Base-by-base conservation (phyloP, 2,329 filamentous ascomycete genomes). In the Xylariaceae sp. region DNA sequence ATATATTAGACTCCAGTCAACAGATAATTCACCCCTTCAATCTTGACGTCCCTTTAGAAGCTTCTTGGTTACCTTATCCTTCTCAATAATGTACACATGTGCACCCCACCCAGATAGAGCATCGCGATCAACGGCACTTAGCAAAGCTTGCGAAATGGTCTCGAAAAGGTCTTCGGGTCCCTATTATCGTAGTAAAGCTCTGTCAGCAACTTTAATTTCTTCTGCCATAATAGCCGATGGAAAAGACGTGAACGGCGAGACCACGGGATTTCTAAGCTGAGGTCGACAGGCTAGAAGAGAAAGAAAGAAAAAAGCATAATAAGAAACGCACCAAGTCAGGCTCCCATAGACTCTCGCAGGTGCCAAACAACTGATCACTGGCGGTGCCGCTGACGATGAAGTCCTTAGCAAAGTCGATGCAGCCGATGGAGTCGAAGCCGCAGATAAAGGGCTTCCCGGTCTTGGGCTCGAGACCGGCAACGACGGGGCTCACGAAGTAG, bases 1-100 rank as follows among this genome's bases (percentile, higher is more conserved):
- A 9, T 16, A 15, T 31, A 40, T 28, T 43, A 37, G 40, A 35
- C 26, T 38, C 29, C 29, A 34, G 39, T 24, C 16, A 34, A 18
- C 26, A 24, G 37, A 36, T 12, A 12, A 29, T 35, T 36, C 26
- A 31, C 30, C 42, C 39, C 26, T 57, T 64, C 88, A 90, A 67
- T 97, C 91, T 74, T 97, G 91, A 74, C 90, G 83, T 64, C 90
- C 90, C 82, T 97, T 97, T 67, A 98, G 76, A 82, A 98, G 81
- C 66, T 93, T 80, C 85, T 97, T 96, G 61, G 93, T 97, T 50
- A 98, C 88, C 86, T 97, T 97, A 74, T 95, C 90, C 80, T 98
- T 98, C 77, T 97, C 93, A 67, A 98, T 95, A 63, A 98, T 95
- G 73, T 97, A 98, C 56, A 98, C 93, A 64, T 98, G 89, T 30